Base-by-base conservation (phyloP, 2,329 filamentous ascomycete genomes). In the Septoria linicola region DNA sequence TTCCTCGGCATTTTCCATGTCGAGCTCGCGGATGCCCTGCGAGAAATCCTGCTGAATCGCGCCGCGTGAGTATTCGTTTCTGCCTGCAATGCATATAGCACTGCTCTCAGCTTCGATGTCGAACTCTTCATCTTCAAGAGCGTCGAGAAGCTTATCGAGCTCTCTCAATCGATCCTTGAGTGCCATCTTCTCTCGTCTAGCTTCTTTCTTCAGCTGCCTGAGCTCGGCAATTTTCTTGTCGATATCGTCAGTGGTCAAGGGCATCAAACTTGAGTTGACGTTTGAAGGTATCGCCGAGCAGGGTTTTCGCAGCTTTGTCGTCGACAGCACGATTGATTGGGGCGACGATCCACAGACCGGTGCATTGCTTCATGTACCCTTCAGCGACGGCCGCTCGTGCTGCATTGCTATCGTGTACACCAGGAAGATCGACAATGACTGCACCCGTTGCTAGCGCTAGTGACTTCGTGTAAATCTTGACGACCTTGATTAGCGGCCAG, bases 321-420 rank as follows among this genome's bases (percentile, higher is more conserved):
- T 83, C 78, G 1, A 85, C 79, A 1, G 79, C 79, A 10, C 82
- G 70, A 31, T 72, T 79, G 50, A 85, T 84, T 0, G 80, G 80
- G 1, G 81, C 79, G n/a, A 83, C 77, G 43, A 84, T 79, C 80
- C 80, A 85, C 0, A 84, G 63, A 2, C 77, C 74, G 1, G 76
- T 78, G 55, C 81, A 85, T 54, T 79, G 72, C 60, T 84, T 79
- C 67, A 84, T 76, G 57, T 85, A 85, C 0, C 72, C 72, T 36
- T 75, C 72, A 1, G 82, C 80, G 19, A 85, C 76, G 2, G 79
- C 76, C 32, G 77, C 74, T 42, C 82, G 73, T 30, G 82, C 82
- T 3, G 78, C 75, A 60, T 85, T 85, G 1, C 76, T 76, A 59
- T 85, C 82, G 11, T 80, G 75, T 1, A 80, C 72, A 35, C 81